A percentile compares a stretch with the other conserved stretches of the same genome.
phyloP scores from a whole-genome alignment of 768 basidiomycete species.

The Rossbeevera mucosa region DNA sequence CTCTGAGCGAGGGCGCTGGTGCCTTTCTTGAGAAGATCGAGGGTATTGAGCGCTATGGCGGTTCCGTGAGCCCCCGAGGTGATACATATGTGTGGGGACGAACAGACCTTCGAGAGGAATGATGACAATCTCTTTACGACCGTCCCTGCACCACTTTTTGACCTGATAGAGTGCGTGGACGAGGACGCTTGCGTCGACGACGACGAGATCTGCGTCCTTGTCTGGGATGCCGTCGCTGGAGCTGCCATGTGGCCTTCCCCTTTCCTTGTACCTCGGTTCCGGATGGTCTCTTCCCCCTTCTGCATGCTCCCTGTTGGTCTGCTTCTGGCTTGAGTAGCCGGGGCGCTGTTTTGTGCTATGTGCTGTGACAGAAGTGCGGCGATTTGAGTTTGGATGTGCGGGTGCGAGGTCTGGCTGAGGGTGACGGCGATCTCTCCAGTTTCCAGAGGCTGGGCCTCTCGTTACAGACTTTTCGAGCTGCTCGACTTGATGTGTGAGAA shows the following conservation, averaged over 20 bases:
- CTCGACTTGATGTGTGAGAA: constrained; percentile 83
- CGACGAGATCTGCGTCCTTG: constrained; percentile 71
- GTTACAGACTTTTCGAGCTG: constrained; percentile 77
- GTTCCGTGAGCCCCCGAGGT: constrained; percentile 7
- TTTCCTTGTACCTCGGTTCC: constrained; percentile 18
- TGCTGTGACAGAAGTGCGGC: constrained; percentile 10
- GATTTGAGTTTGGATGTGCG: constrained; percentile 15
- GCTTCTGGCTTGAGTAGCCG: constrained; percentile 14
- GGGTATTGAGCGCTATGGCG: constrained; percentile 73
- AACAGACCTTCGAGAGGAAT: constrained; percentile 82
- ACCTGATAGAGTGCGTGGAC: constrained; percentile 73
- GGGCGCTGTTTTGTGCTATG: constrained; percentile 24
- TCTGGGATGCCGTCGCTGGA: constrained; percentile 24
- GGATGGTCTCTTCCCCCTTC: constrained; percentile 21
- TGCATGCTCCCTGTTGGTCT: constrained; percentile 18
- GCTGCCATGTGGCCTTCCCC: constrained; percentile 20
- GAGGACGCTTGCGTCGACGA: constrained; percentile 80
- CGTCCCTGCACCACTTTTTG: constrained; percentile 77
- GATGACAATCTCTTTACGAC: constrained; percentile 72
- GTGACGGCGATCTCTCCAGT: constrained; percentile 55
- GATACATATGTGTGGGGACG: not conserved
- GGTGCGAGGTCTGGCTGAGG: constrained; percentile 13
- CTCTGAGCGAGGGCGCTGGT: constrained; percentile 71
- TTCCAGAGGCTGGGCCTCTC: constrained; percentile 47
- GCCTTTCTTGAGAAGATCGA: constrained; percentile 92